A percentile compares a stretch with the other conserved stretches of the same genome.
Evolutionary conservation across 2,329 filamentous ascomycete species (phyloP).

Genomic region (Botrytis medusae): DNA sequence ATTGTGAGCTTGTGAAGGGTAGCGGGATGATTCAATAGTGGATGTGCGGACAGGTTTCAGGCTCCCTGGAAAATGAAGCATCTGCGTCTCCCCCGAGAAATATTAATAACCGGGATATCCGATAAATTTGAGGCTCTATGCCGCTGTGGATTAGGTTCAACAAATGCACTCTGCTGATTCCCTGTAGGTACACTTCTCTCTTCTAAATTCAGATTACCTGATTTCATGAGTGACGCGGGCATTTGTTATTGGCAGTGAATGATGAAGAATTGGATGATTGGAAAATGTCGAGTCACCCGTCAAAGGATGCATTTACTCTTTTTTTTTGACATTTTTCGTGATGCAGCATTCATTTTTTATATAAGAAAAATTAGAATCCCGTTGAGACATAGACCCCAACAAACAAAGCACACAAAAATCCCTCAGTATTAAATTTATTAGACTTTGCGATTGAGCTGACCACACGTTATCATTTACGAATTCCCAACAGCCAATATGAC

Average conservation of each 20-base stretch:
- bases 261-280: not conserved
- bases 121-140: too few species aligned
- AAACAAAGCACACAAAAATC: not conserved
- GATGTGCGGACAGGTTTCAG: too few species aligned
- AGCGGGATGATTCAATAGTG: too few species aligned
- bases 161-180: too few species aligned
- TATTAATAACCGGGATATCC: too few species aligned
- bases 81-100: too few species aligned
- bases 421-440: not conserved
- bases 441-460: too few species aligned
- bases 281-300: not conserved
- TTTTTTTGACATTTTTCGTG: not conserved
- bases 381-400: not conserved
- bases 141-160: too few species aligned
- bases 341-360: not conserved
- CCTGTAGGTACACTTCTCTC: too few species aligned
- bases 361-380: fast-evolving
- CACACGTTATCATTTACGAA: not conserved
- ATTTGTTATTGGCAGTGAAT: not conserved
- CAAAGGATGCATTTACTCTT: too few species aligned
- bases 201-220: too few species aligned
- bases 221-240: not conserved
- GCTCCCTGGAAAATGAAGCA: fast-evolving
- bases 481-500: not conserved
- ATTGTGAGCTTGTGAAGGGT: too few species aligned